Evolutionary conservation across 345 rosid genomes (phyloP), one percentile per base, ranked within the genome.

Genomic region (Euphorbia peplus): DNA sequence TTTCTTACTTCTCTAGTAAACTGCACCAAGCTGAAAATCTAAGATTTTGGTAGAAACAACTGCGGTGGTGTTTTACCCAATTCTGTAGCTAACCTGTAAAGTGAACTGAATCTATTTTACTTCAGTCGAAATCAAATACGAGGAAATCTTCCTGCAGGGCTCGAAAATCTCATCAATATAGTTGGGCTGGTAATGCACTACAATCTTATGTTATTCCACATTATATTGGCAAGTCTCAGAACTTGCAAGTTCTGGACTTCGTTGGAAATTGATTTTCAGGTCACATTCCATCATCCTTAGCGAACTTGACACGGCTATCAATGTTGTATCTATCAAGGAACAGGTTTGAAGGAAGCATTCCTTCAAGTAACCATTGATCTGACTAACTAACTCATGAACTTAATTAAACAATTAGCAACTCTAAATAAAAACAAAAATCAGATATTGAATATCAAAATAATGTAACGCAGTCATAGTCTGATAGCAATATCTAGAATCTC

Each of bases 71-170:
- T 22, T 37, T 56, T 78, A 21, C 78, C 73, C 3, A 58, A 22
- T 29, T 70, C 81, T 46, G 54, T 78, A 0, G 52, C 63, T 32
- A 73, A 67, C 50, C 68, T 78, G 72, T 78, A 72, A 22, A 57
- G 63, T 10, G 46, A 66, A 28, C 73, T 74, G 0, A 24, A 4
- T 28, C 4, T 22, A 4, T 60, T 78, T 16, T 24, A 54, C 4
- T 50, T 64, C 22, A 55, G 75, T 29, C 19, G 21, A 2, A 73
- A 78, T 29, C 52, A 48, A 26, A 52, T 60, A 16, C 22, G 35
- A 3, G 79, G 82, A 18, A 70, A 9, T 5, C 61, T 80, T 18
- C 77, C 80, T 8, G 8, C 42, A 3, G 63, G 19, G 3, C 29
- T 80, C 0, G 37, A 51, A 14, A 70, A 74, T 30, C 59, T 77